phyloP scores from a whole-genome alignment of 164 flowering plant genomes.

The Cinnamomum micranthum region DNA sequence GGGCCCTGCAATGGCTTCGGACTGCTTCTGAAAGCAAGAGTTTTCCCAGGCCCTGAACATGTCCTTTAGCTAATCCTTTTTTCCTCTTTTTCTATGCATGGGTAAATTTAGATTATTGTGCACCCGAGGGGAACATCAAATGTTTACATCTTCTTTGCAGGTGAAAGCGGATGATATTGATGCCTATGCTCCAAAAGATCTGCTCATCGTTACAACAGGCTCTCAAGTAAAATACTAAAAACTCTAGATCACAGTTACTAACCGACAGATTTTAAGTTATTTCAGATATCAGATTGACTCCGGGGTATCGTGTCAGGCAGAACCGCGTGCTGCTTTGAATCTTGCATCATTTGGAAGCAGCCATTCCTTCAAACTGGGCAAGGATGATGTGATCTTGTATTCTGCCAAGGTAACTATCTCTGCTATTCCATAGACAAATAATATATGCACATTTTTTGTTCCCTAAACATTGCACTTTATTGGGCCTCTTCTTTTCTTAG shows the following conservation, averaged over 20 bases:
- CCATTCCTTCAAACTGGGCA: conserved; percentile 78
- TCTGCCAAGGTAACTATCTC: conserved; percentile 82
- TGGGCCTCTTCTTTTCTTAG: background rate
- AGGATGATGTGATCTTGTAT: conserved; percentile 88
- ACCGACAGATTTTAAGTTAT: background rate
- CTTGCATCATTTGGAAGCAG: conserved; percentile 97
- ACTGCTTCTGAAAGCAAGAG: no score
- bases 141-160: conserved; percentile 28
- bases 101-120: background rate
- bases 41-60: no score
- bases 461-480: background rate
- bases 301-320: conserved; percentile 75
- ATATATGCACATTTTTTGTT: background rate
- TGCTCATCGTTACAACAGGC: conserved; percentile 96
- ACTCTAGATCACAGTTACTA: background rate
- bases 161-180: conserved; percentile 96
- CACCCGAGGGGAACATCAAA: background rate
- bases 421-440: background rate
- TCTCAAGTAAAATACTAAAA: conserved; percentile 74
- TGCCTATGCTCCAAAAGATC: conserved; percentile 89
- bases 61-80: background rate
- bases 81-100: background rate
- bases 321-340: conserved; percentile 97
- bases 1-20: no score
- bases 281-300: conserved; percentile 25